Percentiles rank a stretch among this genome's conserved stretches.
Conservation (phyloP, 139 green algal species). For the Eudorina sp. region DNA sequence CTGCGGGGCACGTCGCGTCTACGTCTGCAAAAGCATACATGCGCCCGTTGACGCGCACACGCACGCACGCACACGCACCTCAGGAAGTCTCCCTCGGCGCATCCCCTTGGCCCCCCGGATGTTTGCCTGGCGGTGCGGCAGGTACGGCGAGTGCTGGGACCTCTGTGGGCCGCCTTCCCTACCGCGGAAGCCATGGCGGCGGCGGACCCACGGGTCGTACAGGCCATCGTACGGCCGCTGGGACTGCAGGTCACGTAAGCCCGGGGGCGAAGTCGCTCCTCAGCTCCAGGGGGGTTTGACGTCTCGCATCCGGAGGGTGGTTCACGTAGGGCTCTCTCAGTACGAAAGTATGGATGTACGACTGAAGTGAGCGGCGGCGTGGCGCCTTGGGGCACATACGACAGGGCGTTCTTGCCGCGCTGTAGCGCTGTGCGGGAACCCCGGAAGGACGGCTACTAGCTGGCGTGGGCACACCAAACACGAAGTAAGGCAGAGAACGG, state of each 20-base stretch:
- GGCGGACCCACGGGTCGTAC: slow-evolving; percentile 7
- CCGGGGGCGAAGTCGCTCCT: neutral
- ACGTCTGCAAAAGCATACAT: neutral
- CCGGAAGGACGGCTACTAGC: neutral
- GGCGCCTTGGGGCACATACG: no score
- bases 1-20: neutral
- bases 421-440: neutral
- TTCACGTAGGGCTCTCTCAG: neutral
- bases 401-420: neutral
- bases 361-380: no score
- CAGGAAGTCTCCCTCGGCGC: neutral
- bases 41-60: no score
- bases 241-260: slow-evolving; percentile 68
- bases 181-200: slow-evolving; percentile 70
- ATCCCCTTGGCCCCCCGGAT: neutral
- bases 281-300: neutral
- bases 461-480: no score
- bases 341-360: no score
- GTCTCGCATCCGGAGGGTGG: neutral
- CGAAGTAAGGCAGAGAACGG: no score
- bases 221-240: slow-evolving; percentile 83
- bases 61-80: neutral
- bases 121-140: slow-evolving; percentile 54
- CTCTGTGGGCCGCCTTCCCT: slow-evolving; percentile 84
- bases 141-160: slow-evolving; percentile 89